Conservation (phyloP, 441 rosid species). For the Cnidoscolus chayamansa region DNA sequence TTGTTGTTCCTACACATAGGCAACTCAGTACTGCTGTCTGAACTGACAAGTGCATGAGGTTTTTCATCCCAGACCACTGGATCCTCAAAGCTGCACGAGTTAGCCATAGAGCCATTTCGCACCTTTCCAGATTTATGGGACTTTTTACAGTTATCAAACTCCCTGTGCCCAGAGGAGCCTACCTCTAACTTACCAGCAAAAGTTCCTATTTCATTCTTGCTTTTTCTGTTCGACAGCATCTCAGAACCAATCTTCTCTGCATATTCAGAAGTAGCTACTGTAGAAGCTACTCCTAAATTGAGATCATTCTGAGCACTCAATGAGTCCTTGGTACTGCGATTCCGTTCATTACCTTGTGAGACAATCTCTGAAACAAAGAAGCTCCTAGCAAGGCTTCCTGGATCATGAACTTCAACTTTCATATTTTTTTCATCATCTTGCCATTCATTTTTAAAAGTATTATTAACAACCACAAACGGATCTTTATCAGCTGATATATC, state of each 20-base stretch:
- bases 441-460: conserved; percentile 27
- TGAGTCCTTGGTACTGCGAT: conserved; percentile 34
- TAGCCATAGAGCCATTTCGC: conserved; percentile 26
- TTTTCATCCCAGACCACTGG: conserved; percentile 55
- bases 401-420: conserved; percentile 30
- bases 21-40: conserved; percentile 53
- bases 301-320: conserved; percentile 34
- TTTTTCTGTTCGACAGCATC: conserved; percentile 40
- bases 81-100: conserved; percentile 41
- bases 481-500: conserved; percentile 29
- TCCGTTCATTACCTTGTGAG: conserved; percentile 30
- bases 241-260: conserved; percentile 34
- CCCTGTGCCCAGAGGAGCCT: conserved; percentile 29
- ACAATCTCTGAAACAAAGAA: conserved; percentile 35
- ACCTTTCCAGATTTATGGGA: conserved; percentile 29
- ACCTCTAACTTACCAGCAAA: conserved; percentile 38
- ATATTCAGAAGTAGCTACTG: conserved; percentile 36
- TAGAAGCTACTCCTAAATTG: conserved; percentile 45
- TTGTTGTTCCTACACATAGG: conserved; percentile 36
- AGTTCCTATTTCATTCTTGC: conserved; percentile 41
- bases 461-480: conserved; percentile 29
- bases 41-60: conserved; percentile 50
- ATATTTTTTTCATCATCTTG: conserved; percentile 16
- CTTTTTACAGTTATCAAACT: conserved; percentile 40
- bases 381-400: conserved; percentile 26